Evolutionary conservation across 345 rosid genomes (phyloP), one percentile per base, ranked within the genome.

Genomic region (Punica granatum): DNA sequence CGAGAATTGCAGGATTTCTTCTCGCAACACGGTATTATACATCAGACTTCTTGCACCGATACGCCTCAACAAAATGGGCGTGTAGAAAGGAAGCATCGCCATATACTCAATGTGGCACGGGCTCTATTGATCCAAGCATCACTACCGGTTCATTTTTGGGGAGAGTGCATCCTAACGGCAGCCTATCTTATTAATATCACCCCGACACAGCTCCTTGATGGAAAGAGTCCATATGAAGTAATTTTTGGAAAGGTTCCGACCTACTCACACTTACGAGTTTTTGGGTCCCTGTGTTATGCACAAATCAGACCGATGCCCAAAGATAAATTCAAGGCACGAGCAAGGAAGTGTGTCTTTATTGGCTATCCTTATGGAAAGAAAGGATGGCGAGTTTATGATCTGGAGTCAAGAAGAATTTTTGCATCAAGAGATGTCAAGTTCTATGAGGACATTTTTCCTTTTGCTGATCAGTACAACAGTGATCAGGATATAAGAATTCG

Each of bases 271-370:
- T 12, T 68, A 1, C 53, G 51, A 0, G 25, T 37, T 1, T 68
- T 68, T 1, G 65, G 71, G 0, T 68, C 34, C 21, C 64, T 59
- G 0, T 69, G 56, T 15, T 69, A 41, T 30, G 72, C 49, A 0
- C 6, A 19, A 3, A 43, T 7, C 4, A 28, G 5, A 4, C 6
- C 12, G 12, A 16, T 13, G 7, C 2, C 16, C 1, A 25, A 5
- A 26, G 33, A 36, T 14, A 19, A 60, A 14, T 39, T 30, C 30
- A 26, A 1, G 6, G 39, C 14, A 1, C 28, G 66, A 37, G 1
- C 35, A 1, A 10, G 26, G 2, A 13, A 34, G 19, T 30, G 56
- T 28, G 18, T 43, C 5, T 3, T 5, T 10, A 1, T 69, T 7
- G 61, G 56, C 7, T 59, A 69, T 15, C n/a, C 65, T 0, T 1